Evolutionary conservation across 192 early-diverging fungal species (phyloP).

Genomic region (Physocladia obscura): DNA sequence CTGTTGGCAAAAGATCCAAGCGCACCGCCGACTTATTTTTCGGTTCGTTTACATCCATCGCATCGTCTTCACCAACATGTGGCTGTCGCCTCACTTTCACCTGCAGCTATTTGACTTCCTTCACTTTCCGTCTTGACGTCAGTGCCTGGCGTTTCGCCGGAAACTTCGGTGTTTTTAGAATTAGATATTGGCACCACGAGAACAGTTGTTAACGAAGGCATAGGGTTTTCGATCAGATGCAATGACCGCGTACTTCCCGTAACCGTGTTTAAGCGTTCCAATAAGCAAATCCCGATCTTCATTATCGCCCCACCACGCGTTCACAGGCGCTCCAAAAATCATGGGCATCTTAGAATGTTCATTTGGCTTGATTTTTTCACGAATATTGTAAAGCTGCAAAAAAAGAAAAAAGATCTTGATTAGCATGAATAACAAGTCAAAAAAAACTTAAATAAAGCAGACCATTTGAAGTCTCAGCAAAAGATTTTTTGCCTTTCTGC

Average conservation of each 20-base stretch:
- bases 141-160: slow-evolving; percentile 5
- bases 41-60: slow-evolving; percentile 11
- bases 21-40: slow-evolving; percentile 19
- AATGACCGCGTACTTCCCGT: slow-evolving; percentile 59
- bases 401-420: background rate
- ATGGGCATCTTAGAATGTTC: slow-evolving; percentile 67
- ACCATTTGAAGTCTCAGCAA: slow-evolving; percentile 70
- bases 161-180: slow-evolving; percentile 14
- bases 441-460: background rate
- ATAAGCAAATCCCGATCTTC: slow-evolving; percentile 79
- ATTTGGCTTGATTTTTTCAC: slow-evolving; percentile 66
- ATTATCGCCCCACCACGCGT: slow-evolving; percentile 67
- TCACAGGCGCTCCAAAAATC: slow-evolving; percentile 57
- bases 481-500: slow-evolving; percentile 70
- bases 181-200: background rate
- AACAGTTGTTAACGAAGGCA: slow-evolving; percentile 1
- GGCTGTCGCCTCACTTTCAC: too few species aligned
- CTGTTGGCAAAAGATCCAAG: slow-evolving; percentile 38
- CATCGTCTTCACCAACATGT: slow-evolving; percentile 26
- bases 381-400: slow-evolving; percentile 62
- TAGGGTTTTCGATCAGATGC: slow-evolving; percentile 41
- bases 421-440: background rate
- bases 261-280: slow-evolving; percentile 79
- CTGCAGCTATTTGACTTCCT: too few species aligned
- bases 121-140: too few species aligned